Evolutionary conservation across 164 flowering plant genomes (phyloP), one percentile per base, ranked within the genome.

Genomic region (Santalum album): DNA sequence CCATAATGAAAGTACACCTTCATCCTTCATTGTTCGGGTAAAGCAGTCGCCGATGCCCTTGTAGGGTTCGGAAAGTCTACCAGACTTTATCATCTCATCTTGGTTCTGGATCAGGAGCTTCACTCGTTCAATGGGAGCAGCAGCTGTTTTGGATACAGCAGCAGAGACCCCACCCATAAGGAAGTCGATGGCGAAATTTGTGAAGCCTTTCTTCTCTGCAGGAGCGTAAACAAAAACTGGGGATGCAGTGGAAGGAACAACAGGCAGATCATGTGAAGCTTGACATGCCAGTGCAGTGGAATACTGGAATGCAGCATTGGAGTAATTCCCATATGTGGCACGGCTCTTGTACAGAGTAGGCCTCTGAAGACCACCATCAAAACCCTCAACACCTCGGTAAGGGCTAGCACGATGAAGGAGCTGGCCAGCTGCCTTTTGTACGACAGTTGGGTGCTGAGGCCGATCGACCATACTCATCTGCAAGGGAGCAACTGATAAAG

Each of bases 161-260:
- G 79, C 79, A 49, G 79, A 75, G n/a, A 75, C 79, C 55, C 79
- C 79, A 52, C 79, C 79, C 79, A 75, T 75, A 11, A 75, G 72
- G 48, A 75, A 75, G 53, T 75, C 76, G 55, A 72, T 59, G 12
- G 72, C 68, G 67, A 75, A 66, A 63, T 57, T n/a, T 18, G 65
- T 39, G 14, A 63, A 16, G 11, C 74, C 69, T 66, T 69, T 69
- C 69, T 69, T 69, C 67, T 74, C 78, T 18, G 52, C 21, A 6
- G 78, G 75, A 53, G 78, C 78, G 19, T 50, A 67, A 14, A 68
- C 69, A 46, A 56, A 58, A 47, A 74, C 43, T 21, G 67, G 58
- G 46, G 67, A 66, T 19, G 68, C 62, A 25, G 65, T 57, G n/a
- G 70, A 52, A 46, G 67, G 26, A 52, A 61, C n/a, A n/a, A n/a